phyloP scores from a whole-genome alignment of 495 filamentous ascomycete species.

The Chaetomium fimeti region DNA sequence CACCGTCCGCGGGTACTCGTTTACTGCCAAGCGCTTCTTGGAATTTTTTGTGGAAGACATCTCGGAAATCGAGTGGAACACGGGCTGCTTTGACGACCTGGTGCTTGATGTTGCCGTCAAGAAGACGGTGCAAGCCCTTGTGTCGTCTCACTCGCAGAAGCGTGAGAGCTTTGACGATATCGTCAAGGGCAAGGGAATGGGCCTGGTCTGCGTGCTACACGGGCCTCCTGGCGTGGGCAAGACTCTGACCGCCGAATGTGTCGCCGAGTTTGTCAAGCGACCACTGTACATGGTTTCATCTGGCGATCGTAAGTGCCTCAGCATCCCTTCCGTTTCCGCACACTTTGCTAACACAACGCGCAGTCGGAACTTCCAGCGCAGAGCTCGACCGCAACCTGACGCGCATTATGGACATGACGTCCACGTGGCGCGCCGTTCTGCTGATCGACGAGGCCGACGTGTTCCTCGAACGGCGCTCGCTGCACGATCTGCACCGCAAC shows the following conservation, averaged over 20 bases:
- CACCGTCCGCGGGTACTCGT: conserved; percentile 40
- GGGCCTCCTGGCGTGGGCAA: conserved; percentile 44
- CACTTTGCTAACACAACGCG: neutral
- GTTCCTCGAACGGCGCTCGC: conserved; percentile 46
- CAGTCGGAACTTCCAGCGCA: conserved; percentile 39
- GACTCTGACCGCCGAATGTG: conserved; percentile 44
- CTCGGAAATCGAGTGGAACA: conserved; percentile 35
- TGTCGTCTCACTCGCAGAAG: conserved; percentile 38
- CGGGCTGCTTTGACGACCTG: conserved; percentile 51
- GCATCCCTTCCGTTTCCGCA: too few species aligned
- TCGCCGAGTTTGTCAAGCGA: conserved; percentile 51
- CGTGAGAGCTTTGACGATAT: conserved; percentile 40
- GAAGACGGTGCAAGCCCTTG: conserved; percentile 53
- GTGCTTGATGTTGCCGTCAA: conserved; percentile 54
- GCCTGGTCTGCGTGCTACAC: conserved; percentile 44
- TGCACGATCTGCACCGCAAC: conserved; percentile 48
- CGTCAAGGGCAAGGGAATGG: conserved; percentile 40
- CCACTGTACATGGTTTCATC: conserved; percentile 56
- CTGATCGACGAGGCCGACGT: conserved; percentile 55
- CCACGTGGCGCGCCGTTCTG: conserved; percentile 51
- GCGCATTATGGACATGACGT: conserved; percentile 49
- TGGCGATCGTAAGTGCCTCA: conserved; percentile 41
- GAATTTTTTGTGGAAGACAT: conserved; percentile 38
- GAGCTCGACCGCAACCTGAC: conserved; percentile 40
- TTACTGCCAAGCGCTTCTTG: conserved; percentile 34